Conservation (phyloP, 495 filamentous ascomycete species). For the Amniculicola lignicola region DNA sequence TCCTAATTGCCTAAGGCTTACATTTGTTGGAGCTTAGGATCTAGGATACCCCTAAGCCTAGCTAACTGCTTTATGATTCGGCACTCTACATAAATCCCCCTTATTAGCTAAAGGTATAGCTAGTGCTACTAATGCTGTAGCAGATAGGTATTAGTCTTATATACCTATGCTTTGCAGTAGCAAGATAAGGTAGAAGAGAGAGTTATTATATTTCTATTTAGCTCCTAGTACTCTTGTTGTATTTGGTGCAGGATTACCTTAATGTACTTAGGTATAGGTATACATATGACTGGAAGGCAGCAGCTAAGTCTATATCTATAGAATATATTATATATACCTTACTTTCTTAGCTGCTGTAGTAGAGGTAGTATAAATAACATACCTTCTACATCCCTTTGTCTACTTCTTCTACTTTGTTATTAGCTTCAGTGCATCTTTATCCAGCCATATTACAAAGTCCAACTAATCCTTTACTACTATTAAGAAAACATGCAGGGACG, state of each 20-base stretch:
- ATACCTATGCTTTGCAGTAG: not conserved
- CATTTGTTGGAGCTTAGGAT: not conserved
- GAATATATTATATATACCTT: no score
- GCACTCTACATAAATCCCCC: no score
- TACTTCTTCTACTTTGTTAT: not conserved
- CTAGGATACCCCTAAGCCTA: slow-evolving; percentile 6
- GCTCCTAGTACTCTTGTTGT: no score
- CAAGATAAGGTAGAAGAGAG: not conserved
- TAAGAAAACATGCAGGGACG: not conserved
- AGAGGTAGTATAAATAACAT: no score
- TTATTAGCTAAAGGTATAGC: slow-evolving; percentile 8
- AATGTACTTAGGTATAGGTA: no score
- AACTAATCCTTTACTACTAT: not conserved
- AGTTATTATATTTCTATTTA: slow-evolving; percentile 5
- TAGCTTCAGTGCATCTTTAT: not conserved
- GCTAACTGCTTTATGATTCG: no score
- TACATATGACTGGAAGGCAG: no score
- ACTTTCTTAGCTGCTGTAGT: no score
- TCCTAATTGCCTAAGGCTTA: not conserved
- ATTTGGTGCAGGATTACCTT: no score
- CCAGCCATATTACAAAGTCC: slow-evolving; percentile 1
- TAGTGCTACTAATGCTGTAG: not conserved
- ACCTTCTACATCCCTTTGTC: not conserved
- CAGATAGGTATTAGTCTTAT: slow-evolving; percentile 1
- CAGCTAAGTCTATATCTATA: slow-evolving; percentile 3